phyloP scores from a whole-genome alignment of 108 stramenopile genomes.

The Ochromonas danica region DNA sequence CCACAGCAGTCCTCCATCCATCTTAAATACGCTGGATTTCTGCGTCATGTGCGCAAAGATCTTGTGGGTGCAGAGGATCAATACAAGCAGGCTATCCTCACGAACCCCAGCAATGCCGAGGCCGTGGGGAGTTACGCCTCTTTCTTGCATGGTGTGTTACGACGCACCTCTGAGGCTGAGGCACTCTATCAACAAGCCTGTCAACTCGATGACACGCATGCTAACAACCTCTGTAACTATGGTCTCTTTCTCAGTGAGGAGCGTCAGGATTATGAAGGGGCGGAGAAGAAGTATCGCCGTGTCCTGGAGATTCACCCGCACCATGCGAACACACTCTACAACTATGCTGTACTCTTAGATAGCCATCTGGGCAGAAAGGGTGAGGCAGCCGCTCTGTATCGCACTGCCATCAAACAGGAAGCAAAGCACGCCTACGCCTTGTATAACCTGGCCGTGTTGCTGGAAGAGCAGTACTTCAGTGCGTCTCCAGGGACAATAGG shows the following conservation, averaged over 20 bases:
- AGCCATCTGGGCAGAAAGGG: constrained; percentile 36
- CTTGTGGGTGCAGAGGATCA: constrained; percentile 40
- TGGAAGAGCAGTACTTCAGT: constrained; percentile 42
- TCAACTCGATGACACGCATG: constrained; percentile 44
- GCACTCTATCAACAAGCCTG: constrained; percentile 46
- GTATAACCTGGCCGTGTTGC: constrained; percentile 58
- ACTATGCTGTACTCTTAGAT: constrained; percentile 60
- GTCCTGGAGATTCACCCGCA: constrained; percentile 39
- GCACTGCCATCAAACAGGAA: constrained; percentile 39
- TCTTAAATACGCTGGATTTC: constrained; percentile 43
- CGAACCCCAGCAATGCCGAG: constrained; percentile 38
- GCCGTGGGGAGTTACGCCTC: constrained; percentile 52
- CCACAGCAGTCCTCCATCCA: constrained; percentile 16
- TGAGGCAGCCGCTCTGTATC: constrained; percentile 50
- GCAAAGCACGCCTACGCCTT: constrained; percentile 55
- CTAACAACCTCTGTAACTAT: constrained; percentile 58
- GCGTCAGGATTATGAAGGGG: constrained; percentile 35
- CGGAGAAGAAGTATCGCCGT: constrained; percentile 44
- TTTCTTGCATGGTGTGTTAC: constrained; percentile 49
- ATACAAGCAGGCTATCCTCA: constrained; percentile 39
- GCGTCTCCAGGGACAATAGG: neutral
- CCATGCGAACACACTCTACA: constrained; percentile 58
- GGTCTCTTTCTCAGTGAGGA: constrained; percentile 56
- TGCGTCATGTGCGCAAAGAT: constrained; percentile 28
- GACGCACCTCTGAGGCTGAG: constrained; percentile 33